Evolutionary conservation across 768 basidiomycete genomes (phyloP), one percentile per base, ranked within the genome.

Genomic region (Panaeolus papilionaceus): DNA sequence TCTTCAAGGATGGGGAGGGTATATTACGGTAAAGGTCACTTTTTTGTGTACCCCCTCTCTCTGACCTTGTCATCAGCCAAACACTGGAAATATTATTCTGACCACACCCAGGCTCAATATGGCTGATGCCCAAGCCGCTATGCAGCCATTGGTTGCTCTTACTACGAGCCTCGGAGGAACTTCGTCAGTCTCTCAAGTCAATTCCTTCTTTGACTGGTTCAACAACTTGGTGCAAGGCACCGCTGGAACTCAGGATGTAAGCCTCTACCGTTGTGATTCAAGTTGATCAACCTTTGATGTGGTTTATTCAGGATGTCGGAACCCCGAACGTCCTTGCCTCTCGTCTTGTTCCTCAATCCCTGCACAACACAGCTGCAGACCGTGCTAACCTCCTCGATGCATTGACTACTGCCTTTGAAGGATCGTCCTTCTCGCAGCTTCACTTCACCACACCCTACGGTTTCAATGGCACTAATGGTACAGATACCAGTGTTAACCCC

Each of bases 401-500:
- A 7, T 23, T 49, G 12, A 63, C 71, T 51, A 69, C 66, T 18
- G 68, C 70, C 20, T 70, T 73, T n/a, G 67, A 61, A n/a, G 64
- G 64, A 39, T 23, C 20, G 6, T 6, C 47, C 8, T 49, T 49
- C 7, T 49, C 47, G 23, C 47, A 49, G 47, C 5, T 49, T 12
- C 47, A 49, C 23, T 12, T 49, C 20, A 49, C 47, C 3, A 23
- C 47, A 23, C 47, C 47, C 9, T 49, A 23, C 20, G 47, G 47
- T 9, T 49, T 49, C 47, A 49, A 20, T 6, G 47, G 47, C 20
- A 49, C 47, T 1, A 23, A 49, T 23, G 47, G 47, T 10, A 8
- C 47, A 9, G 47, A 73, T 44, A 84, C 84, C 7, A 85, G 83
- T 68, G 79, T 84, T 23, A 83, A 80, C 1, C 77, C 78, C 37